Conservation (phyloP, 2,329 filamentous ascomycete genomes). For the Ascochyta fabae region DNA sequence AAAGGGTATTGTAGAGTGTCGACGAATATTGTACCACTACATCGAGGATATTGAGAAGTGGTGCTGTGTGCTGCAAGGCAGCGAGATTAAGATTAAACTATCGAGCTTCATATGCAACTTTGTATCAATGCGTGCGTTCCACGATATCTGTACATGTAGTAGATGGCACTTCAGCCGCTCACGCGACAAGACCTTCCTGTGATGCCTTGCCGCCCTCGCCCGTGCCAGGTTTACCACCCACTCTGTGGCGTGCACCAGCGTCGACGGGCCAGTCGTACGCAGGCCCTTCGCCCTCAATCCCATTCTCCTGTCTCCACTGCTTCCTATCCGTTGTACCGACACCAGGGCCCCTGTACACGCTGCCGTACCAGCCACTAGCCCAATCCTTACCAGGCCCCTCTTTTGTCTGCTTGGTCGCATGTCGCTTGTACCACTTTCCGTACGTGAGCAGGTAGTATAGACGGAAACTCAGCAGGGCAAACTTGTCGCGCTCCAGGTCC, state of each 20-base stretch:
- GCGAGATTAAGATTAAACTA: constrained; percentile 8
- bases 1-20: neutral
- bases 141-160: neutral
- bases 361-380: constrained; percentile 65
- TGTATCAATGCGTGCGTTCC: neutral
- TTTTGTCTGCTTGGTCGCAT: constrained; percentile 49
- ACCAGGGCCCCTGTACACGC: constrained; percentile 66
- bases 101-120: constrained; percentile 4
- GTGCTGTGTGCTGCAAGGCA: neutral
- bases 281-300: constrained; percentile 25
- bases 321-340: constrained; percentile 59
- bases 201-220: constrained; percentile 16
- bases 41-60: neutral
- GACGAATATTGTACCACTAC: neutral
- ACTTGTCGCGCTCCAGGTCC: constrained; percentile 67
- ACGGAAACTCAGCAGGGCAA: constrained; percentile 66
- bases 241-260: constrained; percentile 21
- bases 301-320: constrained; percentile 60
- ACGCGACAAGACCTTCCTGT: constrained; percentile 13
- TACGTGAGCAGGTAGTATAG: constrained; percentile 68
- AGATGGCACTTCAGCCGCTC: neutral
- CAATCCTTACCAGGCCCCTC: constrained; percentile 61
- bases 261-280: constrained; percentile 21
- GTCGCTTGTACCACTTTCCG: constrained; percentile 64
- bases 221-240: constrained; percentile 8